phyloP scores from a whole-genome alignment of 371 early-diverging fungal genomes.

The Zopfochytrium polystomum region DNA sequence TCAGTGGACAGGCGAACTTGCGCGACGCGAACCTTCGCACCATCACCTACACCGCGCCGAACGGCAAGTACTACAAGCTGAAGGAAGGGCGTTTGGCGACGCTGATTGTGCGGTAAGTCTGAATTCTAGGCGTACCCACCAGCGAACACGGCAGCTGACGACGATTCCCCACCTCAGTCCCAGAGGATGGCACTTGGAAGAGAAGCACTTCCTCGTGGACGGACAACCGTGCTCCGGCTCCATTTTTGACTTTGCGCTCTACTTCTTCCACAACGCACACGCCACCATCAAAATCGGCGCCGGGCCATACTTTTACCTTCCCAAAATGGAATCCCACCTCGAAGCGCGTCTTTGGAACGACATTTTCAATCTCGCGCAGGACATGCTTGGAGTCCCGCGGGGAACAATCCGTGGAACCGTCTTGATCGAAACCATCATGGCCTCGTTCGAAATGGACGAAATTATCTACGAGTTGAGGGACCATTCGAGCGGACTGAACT shows the following conservation, averaged over 20 bases:
- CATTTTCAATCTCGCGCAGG: conserved; percentile 89
- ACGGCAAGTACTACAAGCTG: conserved; percentile 89
- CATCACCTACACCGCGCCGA: conserved; percentile 78
- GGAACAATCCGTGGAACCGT: conserved; percentile 95
- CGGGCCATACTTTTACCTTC: conserved; percentile 97
- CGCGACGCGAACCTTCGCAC: conserved; percentile 84
- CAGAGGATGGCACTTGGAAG: conserved; percentile 96
- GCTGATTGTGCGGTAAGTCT: conserved; percentile 76
- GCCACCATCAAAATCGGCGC: conserved; percentile 73
- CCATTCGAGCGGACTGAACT: conserved; percentile 94
- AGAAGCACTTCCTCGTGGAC: conserved; percentile 88
- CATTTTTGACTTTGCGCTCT: conserved; percentile 92
- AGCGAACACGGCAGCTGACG: neutral
- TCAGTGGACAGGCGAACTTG: conserved; percentile 88
- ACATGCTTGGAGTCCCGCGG: conserved; percentile 79
- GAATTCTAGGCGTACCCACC: neutral
- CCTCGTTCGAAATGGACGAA: conserved; percentile 97
- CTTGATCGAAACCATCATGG: conserved; percentile 94
- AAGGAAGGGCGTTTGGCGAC: conserved; percentile 85
- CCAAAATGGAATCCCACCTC: conserved; percentile 94
- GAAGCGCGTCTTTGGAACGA: conserved; percentile 98
- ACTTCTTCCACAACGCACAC: conserved; percentile 93
- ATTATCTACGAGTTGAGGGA: conserved; percentile 95
- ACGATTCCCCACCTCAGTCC: too few relatives aligned
- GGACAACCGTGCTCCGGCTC: conserved; percentile 87